phyloP scores from a whole-genome alignment of 163 green algal genomes.

The Scenedesmus sp. region DNA sequence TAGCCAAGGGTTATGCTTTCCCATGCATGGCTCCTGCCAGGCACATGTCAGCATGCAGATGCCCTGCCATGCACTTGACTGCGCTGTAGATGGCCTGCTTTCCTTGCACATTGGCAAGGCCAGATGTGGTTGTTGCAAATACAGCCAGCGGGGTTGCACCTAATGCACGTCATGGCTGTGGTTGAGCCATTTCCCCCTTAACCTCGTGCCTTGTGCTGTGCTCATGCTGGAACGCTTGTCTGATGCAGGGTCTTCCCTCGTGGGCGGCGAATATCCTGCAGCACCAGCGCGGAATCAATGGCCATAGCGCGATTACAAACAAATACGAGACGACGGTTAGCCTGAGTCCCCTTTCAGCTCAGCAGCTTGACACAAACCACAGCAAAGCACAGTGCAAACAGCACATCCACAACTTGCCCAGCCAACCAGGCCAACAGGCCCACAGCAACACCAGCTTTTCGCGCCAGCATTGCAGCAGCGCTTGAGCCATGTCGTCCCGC shows the following conservation, averaged over 20 bases:
- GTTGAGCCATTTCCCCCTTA: no score
- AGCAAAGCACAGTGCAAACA: not conserved
- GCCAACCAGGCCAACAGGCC: not conserved
- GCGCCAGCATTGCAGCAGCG: not conserved
- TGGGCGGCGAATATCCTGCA: not conserved
- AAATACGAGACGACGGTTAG: not conserved
- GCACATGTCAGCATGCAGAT: not conserved
- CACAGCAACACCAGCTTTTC: not conserved
- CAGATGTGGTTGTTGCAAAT: not conserved
- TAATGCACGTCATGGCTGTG: no score
- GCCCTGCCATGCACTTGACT: not conserved
- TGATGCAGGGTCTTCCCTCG: not conserved
- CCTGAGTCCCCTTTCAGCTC: not conserved
- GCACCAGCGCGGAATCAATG: not conserved
- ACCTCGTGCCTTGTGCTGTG: not conserved
- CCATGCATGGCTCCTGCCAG: not conserved
- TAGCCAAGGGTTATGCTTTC: not conserved
- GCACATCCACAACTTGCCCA: not conserved
- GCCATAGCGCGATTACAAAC: conserved; percentile 9
- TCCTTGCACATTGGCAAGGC: not conserved
- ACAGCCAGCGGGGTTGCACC: no score
- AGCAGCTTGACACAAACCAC: conserved; percentile 11
- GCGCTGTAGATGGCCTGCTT: not conserved
- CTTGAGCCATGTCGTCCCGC: not conserved
- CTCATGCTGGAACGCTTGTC: not conserved